Base-by-base conservation (phyloP, 1,284 basidiomycete genomes). In the Moniliella sp. region DNA sequence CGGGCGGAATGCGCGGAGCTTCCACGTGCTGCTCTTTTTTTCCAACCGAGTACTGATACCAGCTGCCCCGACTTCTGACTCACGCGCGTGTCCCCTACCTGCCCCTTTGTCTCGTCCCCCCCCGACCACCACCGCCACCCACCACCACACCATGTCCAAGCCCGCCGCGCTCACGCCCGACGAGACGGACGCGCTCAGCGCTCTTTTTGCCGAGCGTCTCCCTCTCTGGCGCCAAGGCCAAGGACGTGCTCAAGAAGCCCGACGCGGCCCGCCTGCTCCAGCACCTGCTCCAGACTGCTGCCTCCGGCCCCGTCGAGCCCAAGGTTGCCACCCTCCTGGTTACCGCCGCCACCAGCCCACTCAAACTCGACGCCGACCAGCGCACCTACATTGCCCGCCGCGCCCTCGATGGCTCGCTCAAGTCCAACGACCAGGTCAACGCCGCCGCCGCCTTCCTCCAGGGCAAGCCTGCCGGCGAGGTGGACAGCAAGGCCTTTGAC, bases 341-440 rank as follows among this genome's bases (percentile, higher is more conserved):
- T 8, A 47, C 42, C 18, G 74, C 77, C 14, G 68, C 72, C 10
- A 69, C 71, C 29, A 27, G 18, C 14, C 19, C 30, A 15, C 62
- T 66, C 3, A 82, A 78, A 57, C 60, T 67, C 68, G 41, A 67
- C 48, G 64, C 68, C 23, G 64, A 63, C n/a, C 71, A 73, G 57
- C 69, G 72, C 47, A 67, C 65, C 33, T 84, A 76, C 57, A 63
- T 78, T 12, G 68, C 83, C 25, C 62, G 66, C 18, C 73, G 70
- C 39, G 75, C 93, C 45, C 56, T 75, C 15, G 70, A 74, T 37
- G 75, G 71, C 14, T 71, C 72, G 45, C 61, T 97, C 39, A 79
- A 76, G 64, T 73, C 71, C 25, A 70, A 73, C 4, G 88, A 94
- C 56, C 86, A 93, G 65, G 73, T 91, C 21, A 69, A 72, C 35